A percentile compares a stretch with the other conserved stretches of the same genome.
phyloP scores from a whole-genome alignment of 192 early-diverging fungal genomes.

The Entophlyctis luteolus region DNA sequence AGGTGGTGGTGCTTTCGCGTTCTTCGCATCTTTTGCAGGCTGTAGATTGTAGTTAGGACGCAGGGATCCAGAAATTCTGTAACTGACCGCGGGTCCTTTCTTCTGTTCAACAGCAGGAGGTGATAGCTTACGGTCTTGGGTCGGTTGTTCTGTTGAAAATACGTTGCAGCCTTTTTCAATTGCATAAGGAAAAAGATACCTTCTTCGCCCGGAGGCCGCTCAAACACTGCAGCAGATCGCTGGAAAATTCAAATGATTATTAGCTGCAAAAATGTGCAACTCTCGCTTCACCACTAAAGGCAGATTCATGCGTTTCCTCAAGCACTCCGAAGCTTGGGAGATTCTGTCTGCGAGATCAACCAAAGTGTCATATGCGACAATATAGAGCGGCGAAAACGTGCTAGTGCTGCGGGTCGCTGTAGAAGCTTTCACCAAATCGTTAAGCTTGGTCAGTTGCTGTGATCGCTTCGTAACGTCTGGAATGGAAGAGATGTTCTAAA shows the following conservation, averaged over 20 bases:
- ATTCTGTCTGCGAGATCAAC: slow-evolving; percentile 27
- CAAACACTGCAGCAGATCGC: slow-evolving; percentile 23
- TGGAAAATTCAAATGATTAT: too few relatives aligned
- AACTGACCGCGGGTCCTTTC: neutral
- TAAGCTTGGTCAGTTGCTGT: slow-evolving; percentile 6
- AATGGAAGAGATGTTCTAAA: slow-evolving; percentile 4
- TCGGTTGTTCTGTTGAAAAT: neutral
- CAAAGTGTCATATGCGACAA: slow-evolving; percentile 24
- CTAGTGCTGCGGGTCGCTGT: neutral
- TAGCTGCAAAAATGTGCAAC: neutral
- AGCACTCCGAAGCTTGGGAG: slow-evolving; percentile 12
- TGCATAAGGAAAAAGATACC: neutral
- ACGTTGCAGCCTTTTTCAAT: neutral
- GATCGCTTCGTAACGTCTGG: slow-evolving; percentile 6
- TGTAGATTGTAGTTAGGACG: neutral
- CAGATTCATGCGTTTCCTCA: slow-evolving; percentile 14
- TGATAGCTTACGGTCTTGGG: slow-evolving; percentile 5
- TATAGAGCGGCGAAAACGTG: slow-evolving; percentile 14
- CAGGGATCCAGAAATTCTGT: neutral
- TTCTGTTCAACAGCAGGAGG: slow-evolving; percentile 11
- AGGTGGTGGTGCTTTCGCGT: slow-evolving; percentile 4
- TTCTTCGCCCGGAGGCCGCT: slow-evolving; percentile 15
- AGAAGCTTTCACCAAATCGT: slow-evolving; percentile 17
- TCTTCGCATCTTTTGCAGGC: slow-evolving; percentile 29
- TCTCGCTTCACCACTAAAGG: slow-evolving; percentile 2